Evolutionary conservation across 306 rosid species (phyloP), one percentile per base, ranked within the genome.

Genomic region (Quercus bicolor): DNA sequence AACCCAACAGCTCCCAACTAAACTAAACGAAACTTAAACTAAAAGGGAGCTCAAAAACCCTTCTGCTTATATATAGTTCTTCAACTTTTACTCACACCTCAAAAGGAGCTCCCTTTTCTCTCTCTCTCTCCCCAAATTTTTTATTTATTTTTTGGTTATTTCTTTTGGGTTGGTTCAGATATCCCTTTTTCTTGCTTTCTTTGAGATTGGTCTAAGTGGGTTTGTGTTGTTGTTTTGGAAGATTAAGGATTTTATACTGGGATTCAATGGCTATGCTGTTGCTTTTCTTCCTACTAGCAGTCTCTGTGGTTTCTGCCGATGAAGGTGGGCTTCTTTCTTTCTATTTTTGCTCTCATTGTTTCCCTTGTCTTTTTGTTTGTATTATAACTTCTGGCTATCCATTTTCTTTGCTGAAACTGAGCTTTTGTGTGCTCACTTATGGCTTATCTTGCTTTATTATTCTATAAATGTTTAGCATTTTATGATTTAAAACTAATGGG

Each of bases 251-350:
- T 79, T 62, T 19, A 55, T 16, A 16, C 68, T 55, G 54, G 73
- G 73, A 79, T 59, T 70, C 29, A 56, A 92, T 93, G 93, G 92
- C 89, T 74, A 12, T 37, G 37, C 68, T 90, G 68, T 82, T 90
- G 0, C 84, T 89, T 29, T 45, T 83, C 34, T 72, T 87, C 70
- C 75, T 93, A 13, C 71, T 87, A 9, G 81, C 89, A 0, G 70
- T 81, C 64, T 87, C 92, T 31, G 77, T 69, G 48, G 85, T 85
- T 82, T 87, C 91, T 79, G 91, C 92, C 56, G 86, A 79, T 74
- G 83, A 78, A 75, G 89, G 97, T 89, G 37, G 74, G 75, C 81
- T 83, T 81, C 75, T 76, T 23, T 70, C 62, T 73, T 28, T 33
- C 40, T 64, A 2, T 75, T 0, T 69, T 62, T 74, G 60, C 34